Percentiles rank a stretch among this genome's conserved stretches.
These are phyloP conservation scores for Saccharum hybrid DNA, from an alignment of 202 grass and related monocot species.

Conservation along the genomic window DNA sequence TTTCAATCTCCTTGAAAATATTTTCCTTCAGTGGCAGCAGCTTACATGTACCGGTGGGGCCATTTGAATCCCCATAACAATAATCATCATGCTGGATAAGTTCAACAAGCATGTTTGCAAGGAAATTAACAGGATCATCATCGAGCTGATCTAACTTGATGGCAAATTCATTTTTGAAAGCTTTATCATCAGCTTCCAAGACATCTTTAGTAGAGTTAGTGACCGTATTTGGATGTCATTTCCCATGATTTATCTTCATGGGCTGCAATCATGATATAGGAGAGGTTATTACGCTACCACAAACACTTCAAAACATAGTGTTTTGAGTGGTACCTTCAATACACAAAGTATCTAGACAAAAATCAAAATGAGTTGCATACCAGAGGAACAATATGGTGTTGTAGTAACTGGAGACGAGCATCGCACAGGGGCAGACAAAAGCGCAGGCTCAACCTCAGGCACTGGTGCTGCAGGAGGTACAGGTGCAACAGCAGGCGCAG, in stretches of 20 bases:
- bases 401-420: too few species aligned
- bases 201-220: conserved; percentile 44
- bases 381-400: too few species aligned
- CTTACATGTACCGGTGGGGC: conserved; percentile 54
- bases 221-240: conserved; percentile 37
- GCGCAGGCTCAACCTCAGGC: too few species aligned
- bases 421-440: too few species aligned
- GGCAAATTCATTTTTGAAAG: conserved; percentile 32
- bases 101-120: conserved; percentile 63
- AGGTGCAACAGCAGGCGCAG: too few species aligned
- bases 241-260: conserved; percentile 64
- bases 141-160: conserved; percentile 12
- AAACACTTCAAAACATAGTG: too few species aligned
- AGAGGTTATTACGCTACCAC: conserved; percentile 8
- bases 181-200: conserved; percentile 32
- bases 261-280: conserved; percentile 55
- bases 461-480: too few species aligned
- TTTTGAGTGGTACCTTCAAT: too few species aligned
- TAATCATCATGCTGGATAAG: conserved; percentile 69
- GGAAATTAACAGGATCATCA: conserved; percentile 55
- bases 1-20: conserved; percentile 62
- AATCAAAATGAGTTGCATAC: too few species aligned
- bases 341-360: too few species aligned
- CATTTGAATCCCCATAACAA: conserved; percentile 67
- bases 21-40: conserved; percentile 70